These are phyloP conservation scores for Trichoderma lentiforme DNA, from an alignment of 2,329 filamentous ascomycete genomes.

Conservation along the genomic window DNA sequence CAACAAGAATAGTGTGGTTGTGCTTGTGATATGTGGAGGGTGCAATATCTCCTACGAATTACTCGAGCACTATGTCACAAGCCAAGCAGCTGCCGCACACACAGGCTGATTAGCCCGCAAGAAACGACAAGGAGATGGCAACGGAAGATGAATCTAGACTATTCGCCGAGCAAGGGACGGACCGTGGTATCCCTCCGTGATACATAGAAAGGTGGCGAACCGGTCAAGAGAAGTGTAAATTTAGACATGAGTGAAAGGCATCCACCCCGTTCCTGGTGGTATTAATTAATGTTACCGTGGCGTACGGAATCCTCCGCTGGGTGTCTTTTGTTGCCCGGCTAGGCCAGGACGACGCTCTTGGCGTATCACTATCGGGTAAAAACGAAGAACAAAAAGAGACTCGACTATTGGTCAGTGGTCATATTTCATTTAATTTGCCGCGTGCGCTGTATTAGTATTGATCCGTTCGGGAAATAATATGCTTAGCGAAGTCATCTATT, in stretches of 20 bases:
- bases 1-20: slow-evolving; percentile 27
- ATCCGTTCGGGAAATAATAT: slow-evolving; percentile 1
- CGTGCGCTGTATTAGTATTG: neutral
- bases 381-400: neutral
- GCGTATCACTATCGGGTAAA: neutral
- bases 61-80: slow-evolving; percentile 21
- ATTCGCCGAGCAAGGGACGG: neutral
- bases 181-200: neutral
- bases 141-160: neutral
- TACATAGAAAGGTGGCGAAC: neutral
- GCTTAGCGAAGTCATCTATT: neutral
- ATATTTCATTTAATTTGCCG: neutral
- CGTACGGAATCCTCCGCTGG: neutral
- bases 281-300: neutral
- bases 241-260: neutral
- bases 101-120: neutral
- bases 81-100: neutral
- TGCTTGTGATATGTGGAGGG: slow-evolving; percentile 33
- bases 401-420: neutral
- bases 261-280: neutral
- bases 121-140: neutral
- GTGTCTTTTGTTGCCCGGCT: neutral
- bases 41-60: slow-evolving; percentile 34
- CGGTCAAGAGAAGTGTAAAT: neutral
- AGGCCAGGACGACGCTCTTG: neutral